Percentiles rank a stretch among this genome's conserved stretches.
phyloP scores from a whole-genome alignment of 495 filamentous ascomycete genomes.

The Penicillium crystallinum region DNA sequence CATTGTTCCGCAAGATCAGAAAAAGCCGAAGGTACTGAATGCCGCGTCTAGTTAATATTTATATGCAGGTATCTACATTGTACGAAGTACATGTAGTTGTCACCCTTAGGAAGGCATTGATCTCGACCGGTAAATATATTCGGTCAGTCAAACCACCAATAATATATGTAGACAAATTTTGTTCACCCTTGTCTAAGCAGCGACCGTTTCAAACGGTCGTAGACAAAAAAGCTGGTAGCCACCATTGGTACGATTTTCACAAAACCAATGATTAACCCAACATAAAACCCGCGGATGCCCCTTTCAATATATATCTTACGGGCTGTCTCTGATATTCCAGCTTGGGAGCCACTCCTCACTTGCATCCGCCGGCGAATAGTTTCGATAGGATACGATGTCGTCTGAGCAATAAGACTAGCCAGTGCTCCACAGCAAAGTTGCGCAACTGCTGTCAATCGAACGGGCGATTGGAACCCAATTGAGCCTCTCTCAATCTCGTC shows the following conservation, averaged over 20 bases:
- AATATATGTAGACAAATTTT: too few relatives aligned
- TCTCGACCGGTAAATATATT: too few relatives aligned
- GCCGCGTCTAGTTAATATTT: too few relatives aligned
- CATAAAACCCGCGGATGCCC: slow-evolving; percentile 76
- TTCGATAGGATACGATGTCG: slow-evolving; percentile 82
- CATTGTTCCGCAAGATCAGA: too few relatives aligned
- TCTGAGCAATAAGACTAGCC: slow-evolving; percentile 80
- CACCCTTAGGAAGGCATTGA: too few relatives aligned
- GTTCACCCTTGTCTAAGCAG: background rate
- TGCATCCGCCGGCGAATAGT: slow-evolving; percentile 87
- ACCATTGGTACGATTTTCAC: slow-evolving; percentile 85
- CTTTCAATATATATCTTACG: slow-evolving; percentile 61
- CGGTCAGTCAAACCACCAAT: too few relatives aligned
- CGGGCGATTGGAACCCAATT: slow-evolving; percentile 41
- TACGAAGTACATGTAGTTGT: too few relatives aligned
- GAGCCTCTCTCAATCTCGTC: slow-evolving; percentile 15
- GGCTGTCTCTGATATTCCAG: slow-evolving; percentile 68
- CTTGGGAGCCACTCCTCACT: slow-evolving; percentile 80
- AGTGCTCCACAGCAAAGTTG: slow-evolving; percentile 74
- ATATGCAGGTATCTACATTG: too few relatives aligned
- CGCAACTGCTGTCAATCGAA: slow-evolving; percentile 58
- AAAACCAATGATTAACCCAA: slow-evolving; percentile 87
- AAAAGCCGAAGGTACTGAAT: too few relatives aligned
- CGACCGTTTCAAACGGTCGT: slow-evolving; percentile 51
- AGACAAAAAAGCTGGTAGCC: slow-evolving; percentile 67